Evolutionary conservation across 2,329 filamentous ascomycete genomes (phyloP).

Genomic region (Venturia asperata): DNA sequence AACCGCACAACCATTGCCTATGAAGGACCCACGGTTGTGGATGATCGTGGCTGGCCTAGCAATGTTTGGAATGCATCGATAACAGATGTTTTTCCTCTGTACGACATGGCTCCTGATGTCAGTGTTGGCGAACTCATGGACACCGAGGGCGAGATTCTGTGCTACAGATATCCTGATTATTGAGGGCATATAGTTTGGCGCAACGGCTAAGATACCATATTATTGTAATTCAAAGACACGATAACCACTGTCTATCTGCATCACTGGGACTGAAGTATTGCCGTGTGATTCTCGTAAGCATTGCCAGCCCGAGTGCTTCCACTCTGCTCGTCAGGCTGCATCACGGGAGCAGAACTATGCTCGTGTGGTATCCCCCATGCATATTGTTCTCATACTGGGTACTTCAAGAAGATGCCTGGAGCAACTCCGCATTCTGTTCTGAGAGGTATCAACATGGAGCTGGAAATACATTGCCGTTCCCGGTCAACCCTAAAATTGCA

Average conservation of each 20-base stretch:
- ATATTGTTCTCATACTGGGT: too few relatives aligned
- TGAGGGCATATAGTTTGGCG: background rate
- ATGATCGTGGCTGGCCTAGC: background rate
- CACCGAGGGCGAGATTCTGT: constrained; percentile 7
- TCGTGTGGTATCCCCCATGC: too few relatives aligned
- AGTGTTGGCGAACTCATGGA: background rate
- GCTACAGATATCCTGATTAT: constrained; percentile 11
- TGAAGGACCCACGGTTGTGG: background rate
- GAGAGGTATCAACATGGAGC: background rate
- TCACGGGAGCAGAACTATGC: too few relatives aligned
- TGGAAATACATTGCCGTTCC: background rate
- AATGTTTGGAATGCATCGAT: background rate
- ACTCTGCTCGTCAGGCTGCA: too few relatives aligned
- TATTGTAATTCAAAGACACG: constrained; percentile 6
- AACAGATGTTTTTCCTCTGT: background rate
- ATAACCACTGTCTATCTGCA: background rate
- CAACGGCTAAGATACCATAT: background rate
- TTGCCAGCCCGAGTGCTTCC: too few relatives aligned
- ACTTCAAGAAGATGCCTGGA: too few relatives aligned
- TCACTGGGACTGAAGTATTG: background rate
- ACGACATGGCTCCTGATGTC: constrained; percentile 5
- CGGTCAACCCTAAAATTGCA: background rate
- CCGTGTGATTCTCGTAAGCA: too few relatives aligned
- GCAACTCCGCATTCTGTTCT: background rate
- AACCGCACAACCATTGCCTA: constrained; percentile 11